Evolutionary conservation across 2,329 filamentous ascomycete genomes (phyloP).

Genomic region (Fusarium cicatricum): DNA sequence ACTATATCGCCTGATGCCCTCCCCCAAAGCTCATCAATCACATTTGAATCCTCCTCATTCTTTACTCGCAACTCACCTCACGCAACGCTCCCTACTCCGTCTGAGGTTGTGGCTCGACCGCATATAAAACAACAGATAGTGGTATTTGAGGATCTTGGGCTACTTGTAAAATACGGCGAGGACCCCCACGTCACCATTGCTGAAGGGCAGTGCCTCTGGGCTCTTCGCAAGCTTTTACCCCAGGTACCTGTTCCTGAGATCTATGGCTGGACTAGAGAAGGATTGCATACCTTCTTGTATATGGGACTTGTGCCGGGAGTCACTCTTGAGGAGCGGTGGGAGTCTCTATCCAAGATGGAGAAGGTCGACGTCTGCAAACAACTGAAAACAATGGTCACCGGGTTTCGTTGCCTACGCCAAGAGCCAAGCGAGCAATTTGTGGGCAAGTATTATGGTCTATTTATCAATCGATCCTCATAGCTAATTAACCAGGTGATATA

Average conservation of each 20-base stretch:
- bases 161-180: slow-evolving; percentile 21
- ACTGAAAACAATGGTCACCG: background rate
- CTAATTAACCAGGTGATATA: slow-evolving; percentile 13
- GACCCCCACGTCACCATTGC: background rate
- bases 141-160: slow-evolving; percentile 13
- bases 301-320: slow-evolving; percentile 10
- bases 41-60: background rate
- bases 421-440: slow-evolving; percentile 5
- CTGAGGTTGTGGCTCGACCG: background rate
- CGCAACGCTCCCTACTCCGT: background rate
- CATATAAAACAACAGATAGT: background rate
- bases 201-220: too few relatives aligned
- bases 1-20: background rate
- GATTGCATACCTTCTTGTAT: slow-evolving; percentile 5
- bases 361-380: slow-evolving; percentile 3
- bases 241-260: slow-evolving; percentile 25
- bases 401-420: slow-evolving; percentile 1
- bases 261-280: slow-evolving; percentile 15
- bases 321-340: slow-evolving; percentile 12
- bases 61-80: background rate
- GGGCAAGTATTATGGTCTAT: background rate
- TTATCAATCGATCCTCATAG: background rate
- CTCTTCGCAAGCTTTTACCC: slow-evolving; percentile 1
- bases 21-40: background rate
- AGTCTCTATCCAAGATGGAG: background rate